Evolutionary conservation across 2,329 filamentous ascomycete genomes (phyloP).

Genomic region (Fusarium pininemorale): DNA sequence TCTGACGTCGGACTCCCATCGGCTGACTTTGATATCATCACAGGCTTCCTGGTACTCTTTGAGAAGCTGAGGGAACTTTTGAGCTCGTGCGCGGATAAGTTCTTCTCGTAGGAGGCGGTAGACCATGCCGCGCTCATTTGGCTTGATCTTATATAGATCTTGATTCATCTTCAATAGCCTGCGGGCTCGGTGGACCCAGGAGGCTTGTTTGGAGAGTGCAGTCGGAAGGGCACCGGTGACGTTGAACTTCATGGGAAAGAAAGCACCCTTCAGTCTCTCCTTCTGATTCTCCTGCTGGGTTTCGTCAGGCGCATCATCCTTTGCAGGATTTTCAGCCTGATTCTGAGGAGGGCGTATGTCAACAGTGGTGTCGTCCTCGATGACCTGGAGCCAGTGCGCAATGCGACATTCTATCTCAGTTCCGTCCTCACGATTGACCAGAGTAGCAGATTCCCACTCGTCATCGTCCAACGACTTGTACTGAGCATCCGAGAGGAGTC

Average conservation of each 20-base stretch:
- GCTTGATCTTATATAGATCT: constrained; percentile 69
- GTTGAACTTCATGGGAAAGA: constrained; percentile 45
- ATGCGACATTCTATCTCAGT: neutral
- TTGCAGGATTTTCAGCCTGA: constrained; percentile 12
- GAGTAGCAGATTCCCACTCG: constrained; percentile 33
- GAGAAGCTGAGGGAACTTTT: constrained; percentile 60
- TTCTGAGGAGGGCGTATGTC: constrained; percentile 33
- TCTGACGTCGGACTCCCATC: constrained; percentile 65
- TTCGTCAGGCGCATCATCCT: neutral
- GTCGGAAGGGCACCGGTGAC: constrained; percentile 26
- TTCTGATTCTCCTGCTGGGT: constrained; percentile 31
- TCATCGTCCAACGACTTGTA: constrained; percentile 57
- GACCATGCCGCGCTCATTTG: constrained; percentile 64
- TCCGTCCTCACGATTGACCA: neutral
- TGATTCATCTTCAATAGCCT: constrained; percentile 30
- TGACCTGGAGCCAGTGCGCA: constrained; percentile 25
- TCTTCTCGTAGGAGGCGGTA: constrained; percentile 71
- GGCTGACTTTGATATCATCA: constrained; percentile 63
- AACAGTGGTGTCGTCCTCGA: constrained; percentile 34
- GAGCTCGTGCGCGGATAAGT: constrained; percentile 58
- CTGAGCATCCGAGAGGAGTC: constrained; percentile 71
- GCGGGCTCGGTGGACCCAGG: constrained; percentile 25
- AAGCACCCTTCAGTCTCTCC: constrained; percentile 65
- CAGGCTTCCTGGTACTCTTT: constrained; percentile 60
- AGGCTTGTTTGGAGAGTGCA: neutral